Base-by-base conservation (phyloP, 257 asterid genomes). In the Plectranthus barbatus region DNA sequence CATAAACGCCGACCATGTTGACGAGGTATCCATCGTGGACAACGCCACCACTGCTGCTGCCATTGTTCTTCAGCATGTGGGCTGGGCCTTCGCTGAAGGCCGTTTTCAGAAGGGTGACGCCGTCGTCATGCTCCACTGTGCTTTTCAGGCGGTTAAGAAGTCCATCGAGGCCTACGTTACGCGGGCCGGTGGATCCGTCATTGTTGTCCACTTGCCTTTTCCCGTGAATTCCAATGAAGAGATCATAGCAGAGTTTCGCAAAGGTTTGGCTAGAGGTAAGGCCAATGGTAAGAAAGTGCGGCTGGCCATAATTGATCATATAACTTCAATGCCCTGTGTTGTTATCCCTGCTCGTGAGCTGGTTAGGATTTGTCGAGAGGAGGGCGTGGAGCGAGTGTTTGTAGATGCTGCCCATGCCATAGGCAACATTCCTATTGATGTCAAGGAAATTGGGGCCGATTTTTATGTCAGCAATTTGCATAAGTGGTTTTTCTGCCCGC, bases 391-490 rank as follows among this genome's bases (percentile, higher is more conserved):
- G 69, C 85, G 81, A 42, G 96, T 92, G 5, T 92, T 92, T 77
- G 95, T 92, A 4, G 99, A 92, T 67, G 99, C 95, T 11, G 99
- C 99, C 7, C 99, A 92, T 56, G 95, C 99, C 18, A 86, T 92
- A 63, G 99, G 97, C 9, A 89, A 74, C 74, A 91, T 92, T 52
- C 88, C 69, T 56, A 85, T 92, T 6, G 95, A 92, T 67, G 95
- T 92, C 15, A 86, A 85, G 74, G 95, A 86, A 5, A 86, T 86
- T 4, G 98, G 95, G 20, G 99, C 97, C 45, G 99, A 92, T 72
- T 92, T 83, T 70, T 92, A 92, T 64, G 95, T 86, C 23, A 89
- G 95, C 69, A 92, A 92, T 76, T 70, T 92, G 80, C 99, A 92
- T 54, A 92, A 92, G 67, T 92, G 99, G 99, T 82, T 89, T 36